phyloP scores from a whole-genome alignment of 495 filamentous ascomycete genomes.

The Hypoxylon intermedium region DNA sequence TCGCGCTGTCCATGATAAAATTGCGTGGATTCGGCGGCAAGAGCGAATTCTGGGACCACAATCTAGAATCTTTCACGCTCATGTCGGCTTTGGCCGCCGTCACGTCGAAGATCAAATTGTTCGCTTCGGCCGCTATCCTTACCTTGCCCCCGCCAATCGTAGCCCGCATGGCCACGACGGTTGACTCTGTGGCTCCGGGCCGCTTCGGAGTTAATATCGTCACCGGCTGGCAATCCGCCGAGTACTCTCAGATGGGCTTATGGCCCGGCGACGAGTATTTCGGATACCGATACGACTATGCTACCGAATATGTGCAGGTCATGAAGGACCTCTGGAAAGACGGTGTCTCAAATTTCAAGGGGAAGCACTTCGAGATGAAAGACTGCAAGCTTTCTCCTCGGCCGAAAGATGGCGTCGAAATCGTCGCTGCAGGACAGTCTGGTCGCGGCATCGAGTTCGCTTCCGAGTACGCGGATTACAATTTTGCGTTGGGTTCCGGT shows the following conservation, averaged over 20 bases:
- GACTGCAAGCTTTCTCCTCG: constrained; percentile 45
- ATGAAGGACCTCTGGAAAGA: constrained; percentile 45
- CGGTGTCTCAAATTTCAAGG: constrained; percentile 45
- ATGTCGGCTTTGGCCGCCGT: constrained; percentile 57
- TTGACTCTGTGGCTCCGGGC: constrained; percentile 46
- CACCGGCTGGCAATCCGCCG: constrained; percentile 45
- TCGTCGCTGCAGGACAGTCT: constrained; percentile 41
- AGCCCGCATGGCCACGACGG: constrained; percentile 42
- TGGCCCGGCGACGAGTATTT: constrained; percentile 48
- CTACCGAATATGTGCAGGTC: constrained; percentile 45
- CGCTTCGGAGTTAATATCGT: constrained; percentile 46
- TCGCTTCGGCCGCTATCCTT: constrained; percentile 42
- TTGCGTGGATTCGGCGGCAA: constrained; percentile 45
- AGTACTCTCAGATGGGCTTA: constrained; percentile 46
- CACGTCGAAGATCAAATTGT: constrained; percentile 58
- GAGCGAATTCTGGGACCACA: constrained; percentile 46
- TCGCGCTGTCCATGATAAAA: constrained; percentile 47
- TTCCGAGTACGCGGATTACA: constrained; percentile 41
- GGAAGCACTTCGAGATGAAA: constrained; percentile 45
- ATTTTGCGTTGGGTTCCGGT: constrained; percentile 41
- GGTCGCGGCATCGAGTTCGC: constrained; percentile 44
- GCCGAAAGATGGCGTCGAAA: constrained; percentile 36
- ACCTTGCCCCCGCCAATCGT: constrained; percentile 41
- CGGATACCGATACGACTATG: constrained; percentile 47
- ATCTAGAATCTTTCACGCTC: constrained; percentile 53